Base-by-base conservation (phyloP, 768 basidiomycete genomes). In the Leucocoprinus birnbaumii region DNA sequence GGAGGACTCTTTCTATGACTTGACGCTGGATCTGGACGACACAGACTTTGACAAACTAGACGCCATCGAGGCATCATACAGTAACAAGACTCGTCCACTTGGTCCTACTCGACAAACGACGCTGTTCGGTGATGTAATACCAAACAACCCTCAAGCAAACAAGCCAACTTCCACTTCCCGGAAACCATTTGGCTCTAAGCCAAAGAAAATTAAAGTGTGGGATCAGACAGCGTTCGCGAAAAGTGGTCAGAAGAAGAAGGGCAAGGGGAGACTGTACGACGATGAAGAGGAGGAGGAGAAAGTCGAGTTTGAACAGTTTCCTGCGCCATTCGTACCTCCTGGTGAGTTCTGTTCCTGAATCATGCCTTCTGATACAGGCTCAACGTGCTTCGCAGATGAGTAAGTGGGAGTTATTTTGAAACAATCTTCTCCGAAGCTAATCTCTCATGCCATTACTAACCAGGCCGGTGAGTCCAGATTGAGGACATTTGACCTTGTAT, bases 161-260 rank as follows among this genome's bases (percentile, higher is more conserved):
- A 74, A 69, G 37, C 68, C 70, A 14, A 68, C 68, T 21, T 62
- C 71, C 0, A 66, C 68, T 16, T 57, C 73, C 5, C 67, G 72
- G 13, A 74, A 74, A 57, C 65, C 68, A 0, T 84, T 83, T 56
- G 82, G 82, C 8, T 76, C 80, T 46, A 81, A 81, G 55, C 75
- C 81, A 3, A 76, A 76, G 18, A 85, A 88, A 67, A 83, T 79
- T 1, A 98, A 96, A 73, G 74, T 77, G 45, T 99, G 97, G 97
- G 94, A 98, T 65, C 86, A 91, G 21, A 92, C 94, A 0, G 84
- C 75, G 11, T 96, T 91, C 63, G 86, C 94, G 4, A 89, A 91
- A 71, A 82, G 86, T 3, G 94, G 93, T 0, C 70, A 80, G 71
- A 84, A 76, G 62, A 79, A 74, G 48, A 68, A 71, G 38, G 76